Base-by-base conservation (phyloP, 2,329 filamentous ascomycete species). In the Clarireedia monteithiana region DNA sequence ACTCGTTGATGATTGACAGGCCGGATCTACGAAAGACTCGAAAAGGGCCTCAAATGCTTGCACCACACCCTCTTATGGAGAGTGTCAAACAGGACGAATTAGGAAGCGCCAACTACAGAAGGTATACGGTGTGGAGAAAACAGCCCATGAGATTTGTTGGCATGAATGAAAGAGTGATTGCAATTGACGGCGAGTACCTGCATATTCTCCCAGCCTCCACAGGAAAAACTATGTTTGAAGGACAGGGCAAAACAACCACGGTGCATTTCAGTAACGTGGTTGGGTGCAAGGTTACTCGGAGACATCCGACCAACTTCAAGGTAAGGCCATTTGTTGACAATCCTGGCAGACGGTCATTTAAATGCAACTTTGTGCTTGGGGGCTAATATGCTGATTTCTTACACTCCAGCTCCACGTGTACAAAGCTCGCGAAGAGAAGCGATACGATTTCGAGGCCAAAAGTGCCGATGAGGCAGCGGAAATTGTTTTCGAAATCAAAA, bases 401-500 rank as follows among this genome's bases (percentile, higher is more conserved):
- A n/a, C 45, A 40, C 9, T 34, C 30, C 55, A 85, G 82, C 73
- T 85, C 24, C 76, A 90, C 53, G 85, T 92, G 23, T 91, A 86
- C 70, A 86, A 84, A 68, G 83, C 85, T 49, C 82, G 83, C 1
- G 88, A 91, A 72, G 85, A 80, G 59, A 92, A 92, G 73, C 74
- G 88, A 58, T 94, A 94, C 70, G 89, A 94, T 62, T 94, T 94
- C 68, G 89, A 92, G 71, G 84, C 88, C n/a, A 82, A 80, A 62
- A 86, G 76, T 61, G 75, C 79, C 10, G 81, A 84, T 30, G 88
- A 91, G 71, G 88, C 89, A 45, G 76, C 80, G n/a, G 86, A 89
- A 67, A 89, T 94, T 68, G 88, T 92, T 27, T 77, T 75, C 56
- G 88, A 91, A 73, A 81, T 94, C 59, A 88, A 88, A 72, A 89